phyloP scores from a whole-genome alignment of 2,329 filamentous ascomycete species.

The Stylonectria norvegica region DNA sequence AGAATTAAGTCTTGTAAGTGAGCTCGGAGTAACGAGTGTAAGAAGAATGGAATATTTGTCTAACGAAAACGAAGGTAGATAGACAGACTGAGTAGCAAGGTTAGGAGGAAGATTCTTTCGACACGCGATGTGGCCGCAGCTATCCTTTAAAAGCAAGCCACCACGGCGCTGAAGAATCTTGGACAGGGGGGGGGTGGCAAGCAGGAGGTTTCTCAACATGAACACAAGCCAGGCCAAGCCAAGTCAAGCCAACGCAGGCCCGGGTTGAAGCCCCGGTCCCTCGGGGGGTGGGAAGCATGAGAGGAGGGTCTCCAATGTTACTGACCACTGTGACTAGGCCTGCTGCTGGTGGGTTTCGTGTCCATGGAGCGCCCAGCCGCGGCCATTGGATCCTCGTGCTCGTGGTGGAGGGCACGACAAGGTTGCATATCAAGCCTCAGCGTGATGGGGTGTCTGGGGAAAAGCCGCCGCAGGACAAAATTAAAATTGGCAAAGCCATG shows the following conservation, averaged over 20 bases:
- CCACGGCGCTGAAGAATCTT: constrained; percentile 5
- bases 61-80: constrained; percentile 27
- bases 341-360: too few relatives aligned
- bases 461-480: constrained; percentile 25
- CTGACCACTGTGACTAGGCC: too few relatives aligned
- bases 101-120: constrained; percentile 7
- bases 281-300: constrained; percentile 1
- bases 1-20: constrained; percentile 24
- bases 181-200: too few relatives aligned
- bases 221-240: background rate
- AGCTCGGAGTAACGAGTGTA: constrained; percentile 18
- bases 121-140: constrained; percentile 14
- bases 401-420: background rate
- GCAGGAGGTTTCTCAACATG: constrained; percentile 5
- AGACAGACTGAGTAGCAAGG: constrained; percentile 13
- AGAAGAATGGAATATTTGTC: constrained; percentile 16
- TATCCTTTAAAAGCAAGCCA: constrained; percentile 23
- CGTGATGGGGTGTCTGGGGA: constrained; percentile 27
- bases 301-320: background rate
- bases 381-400: background rate
- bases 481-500: constrained; percentile 32
- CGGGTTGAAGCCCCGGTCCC: constrained; percentile 13
- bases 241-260: constrained; percentile 5
- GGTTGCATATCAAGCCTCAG: background rate
- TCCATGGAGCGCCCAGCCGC: background rate